These are phyloP conservation scores for Echinochloa phyllopogon DNA, from an alignment of 176 grass and related monocot species.

Conservation along the genomic window DNA sequence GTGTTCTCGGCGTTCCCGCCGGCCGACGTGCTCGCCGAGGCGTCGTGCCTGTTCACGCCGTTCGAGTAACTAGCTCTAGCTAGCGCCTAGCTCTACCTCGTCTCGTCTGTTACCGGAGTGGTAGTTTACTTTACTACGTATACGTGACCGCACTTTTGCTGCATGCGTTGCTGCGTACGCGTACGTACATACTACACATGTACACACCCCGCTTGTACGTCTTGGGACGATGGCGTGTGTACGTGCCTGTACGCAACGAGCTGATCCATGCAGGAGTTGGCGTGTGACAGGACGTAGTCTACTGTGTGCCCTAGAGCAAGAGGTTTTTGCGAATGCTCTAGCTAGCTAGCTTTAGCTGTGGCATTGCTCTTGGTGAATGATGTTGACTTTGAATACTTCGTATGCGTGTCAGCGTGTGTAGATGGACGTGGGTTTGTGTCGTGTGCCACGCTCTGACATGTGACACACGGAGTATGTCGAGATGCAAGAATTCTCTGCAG, in stretches of 20 bases:
- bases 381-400: background rate
- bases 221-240: slow-evolving; percentile 44
- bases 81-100: background rate
- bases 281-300: background rate
- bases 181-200: slow-evolving; percentile 56
- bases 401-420: background rate
- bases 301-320: slow-evolving; percentile 22
- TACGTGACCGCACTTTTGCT: slow-evolving; percentile 5
- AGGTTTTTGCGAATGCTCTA: slow-evolving; percentile 24
- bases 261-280: background rate
- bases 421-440: background rate
- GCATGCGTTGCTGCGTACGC: slow-evolving; percentile 40
- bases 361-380: background rate
- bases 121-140: background rate
- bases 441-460: background rate
- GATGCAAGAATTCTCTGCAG: no score
- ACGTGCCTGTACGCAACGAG: slow-evolving; percentile 43
- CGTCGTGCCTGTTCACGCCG: slow-evolving; percentile 55
- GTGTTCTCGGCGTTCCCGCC: slow-evolving; percentile 52
- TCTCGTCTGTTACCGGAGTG: background rate
- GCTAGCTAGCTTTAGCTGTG: background rate
- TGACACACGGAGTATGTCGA: background rate
- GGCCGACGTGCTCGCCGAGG: slow-evolving; percentile 46
- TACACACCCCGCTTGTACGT: background rate
- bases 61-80: slow-evolving; percentile 57